Percentiles rank a stretch among this genome's conserved stretches.
Conservation (phyloP, 2,329 filamentous ascomycete genomes). For the Lasiodiplodia citricola region DNA sequence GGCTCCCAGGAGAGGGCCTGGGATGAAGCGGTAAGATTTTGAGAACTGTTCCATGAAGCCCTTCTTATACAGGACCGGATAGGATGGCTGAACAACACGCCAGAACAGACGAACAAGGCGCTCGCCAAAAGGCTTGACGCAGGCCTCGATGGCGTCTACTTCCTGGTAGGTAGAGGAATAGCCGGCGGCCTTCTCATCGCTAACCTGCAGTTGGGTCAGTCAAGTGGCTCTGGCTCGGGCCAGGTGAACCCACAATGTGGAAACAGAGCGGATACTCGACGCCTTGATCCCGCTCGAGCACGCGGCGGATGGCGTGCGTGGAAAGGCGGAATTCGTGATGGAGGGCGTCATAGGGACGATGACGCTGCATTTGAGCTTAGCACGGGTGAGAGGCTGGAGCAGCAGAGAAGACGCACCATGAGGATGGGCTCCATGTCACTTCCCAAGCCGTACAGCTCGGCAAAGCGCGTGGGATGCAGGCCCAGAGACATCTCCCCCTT, state of each 20-base stretch:
- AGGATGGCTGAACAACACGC: constrained; percentile 63
- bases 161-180: constrained; percentile 13
- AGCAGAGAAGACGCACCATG: constrained; percentile 12
- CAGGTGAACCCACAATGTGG: constrained; percentile 27
- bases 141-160: constrained; percentile 22
- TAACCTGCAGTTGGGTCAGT: constrained; percentile 8
- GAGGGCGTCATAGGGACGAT: constrained; percentile 27
- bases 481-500: constrained; percentile 25
- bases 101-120: constrained; percentile 76
- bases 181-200: constrained; percentile 19
- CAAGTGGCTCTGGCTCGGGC: neutral
- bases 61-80: constrained; percentile 65
- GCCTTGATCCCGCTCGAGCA: constrained; percentile 27
- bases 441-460: constrained; percentile 28
- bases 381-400: neutral
- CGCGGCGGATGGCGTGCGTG: constrained; percentile 30
- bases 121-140: constrained; percentile 18
- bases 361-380: constrained; percentile 18
- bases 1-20: constrained; percentile 63
- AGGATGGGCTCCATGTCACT: constrained; percentile 31
- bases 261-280: constrained; percentile 29
- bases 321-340: constrained; percentile 28
- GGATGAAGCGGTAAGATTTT: constrained; percentile 62
- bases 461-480: constrained; percentile 24
- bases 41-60: constrained; percentile 68